Percentiles rank a stretch among this genome's conserved stretches.
phyloP scores from a whole-genome alignment of 805 yeast genomes.

The Cyberlindnera meyerae region DNA sequence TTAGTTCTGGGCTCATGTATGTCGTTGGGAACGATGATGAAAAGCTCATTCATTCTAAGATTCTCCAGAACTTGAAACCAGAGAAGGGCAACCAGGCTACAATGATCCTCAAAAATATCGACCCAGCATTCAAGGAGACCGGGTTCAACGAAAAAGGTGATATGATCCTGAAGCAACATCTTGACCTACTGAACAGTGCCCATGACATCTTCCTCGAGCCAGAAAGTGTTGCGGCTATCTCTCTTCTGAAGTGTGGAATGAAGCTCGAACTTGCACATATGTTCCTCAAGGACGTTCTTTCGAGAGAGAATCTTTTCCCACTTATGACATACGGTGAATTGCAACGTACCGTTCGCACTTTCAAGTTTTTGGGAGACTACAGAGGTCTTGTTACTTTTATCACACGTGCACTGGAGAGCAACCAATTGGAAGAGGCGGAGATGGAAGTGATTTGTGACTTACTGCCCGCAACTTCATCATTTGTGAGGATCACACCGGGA shows the following conservation, averaged over 20 bases:
- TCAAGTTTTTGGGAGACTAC: conserved; percentile 20
- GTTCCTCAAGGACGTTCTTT: conserved; percentile 25
- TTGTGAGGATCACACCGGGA: conserved; percentile 1
- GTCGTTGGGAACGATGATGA: conserved; percentile 46
- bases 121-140: conserved; percentile 23
- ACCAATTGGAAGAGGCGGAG: conserved; percentile 17
- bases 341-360: conserved; percentile 14
- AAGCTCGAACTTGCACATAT: conserved; percentile 31
- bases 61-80: conserved; percentile 56
- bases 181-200: conserved; percentile 30
- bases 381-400: conserved; percentile 22
- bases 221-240: conserved; percentile 21
- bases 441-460: conserved; percentile 14
- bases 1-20: conserved; percentile 82
- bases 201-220: conserved; percentile 19
- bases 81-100: conserved; percentile 49
- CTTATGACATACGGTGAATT: conserved; percentile 34
- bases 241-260: conserved; percentile 24
- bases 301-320: conserved; percentile 31
- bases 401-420: conserved; percentile 16
- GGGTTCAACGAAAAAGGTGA: conserved; percentile 23
- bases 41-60: conserved; percentile 46
- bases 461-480: conserved; percentile 6
- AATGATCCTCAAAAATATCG: conserved; percentile 48
- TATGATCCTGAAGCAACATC: conserved; percentile 28